Conservation (phyloP, 2,329 filamentous ascomycete species). For the Hypoxylon sp. region DNA sequence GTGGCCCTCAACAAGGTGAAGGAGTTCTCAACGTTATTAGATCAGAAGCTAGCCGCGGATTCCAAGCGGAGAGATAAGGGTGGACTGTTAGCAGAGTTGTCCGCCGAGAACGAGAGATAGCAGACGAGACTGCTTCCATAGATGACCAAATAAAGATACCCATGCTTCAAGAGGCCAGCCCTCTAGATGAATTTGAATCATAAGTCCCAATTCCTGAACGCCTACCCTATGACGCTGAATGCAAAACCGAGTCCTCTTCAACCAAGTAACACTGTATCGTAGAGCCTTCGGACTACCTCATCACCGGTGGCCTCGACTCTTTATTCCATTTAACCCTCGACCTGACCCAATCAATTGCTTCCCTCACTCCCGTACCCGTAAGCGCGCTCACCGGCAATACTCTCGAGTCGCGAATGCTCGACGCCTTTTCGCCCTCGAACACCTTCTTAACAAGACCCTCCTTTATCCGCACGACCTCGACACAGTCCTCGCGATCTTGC, state of each 20-base stretch:
- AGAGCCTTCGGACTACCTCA: constrained; percentile 71
- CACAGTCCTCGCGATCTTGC: constrained; percentile 96
- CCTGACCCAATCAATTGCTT: constrained; percentile 97
- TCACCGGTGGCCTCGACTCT: constrained; percentile 89
- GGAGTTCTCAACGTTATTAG: constrained; percentile 81
- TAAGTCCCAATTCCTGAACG: constrained; percentile 44
- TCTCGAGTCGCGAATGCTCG: constrained; percentile 87
- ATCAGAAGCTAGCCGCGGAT: constrained; percentile 82
- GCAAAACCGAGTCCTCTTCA: constrained; percentile 41
- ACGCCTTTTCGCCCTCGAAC: constrained; percentile 92
- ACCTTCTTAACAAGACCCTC: constrained; percentile 96
- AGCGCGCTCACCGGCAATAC: constrained; percentile 94
- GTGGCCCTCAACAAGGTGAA: constrained; percentile 84
- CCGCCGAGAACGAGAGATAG: constrained; percentile 88
- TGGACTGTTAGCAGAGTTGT: constrained; percentile 81
- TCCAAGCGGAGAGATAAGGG: constrained; percentile 82
- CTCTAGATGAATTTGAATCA: constrained; percentile 39
- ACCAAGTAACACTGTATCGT: constrained; percentile 33
- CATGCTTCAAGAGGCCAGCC: constrained; percentile 46
- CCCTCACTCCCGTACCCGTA: constrained; percentile 86
- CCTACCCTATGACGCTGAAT: constrained; percentile 51
- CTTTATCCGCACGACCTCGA: constrained; percentile 97
- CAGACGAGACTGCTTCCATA: constrained; percentile 43
- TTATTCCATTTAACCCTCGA: constrained; percentile 97
- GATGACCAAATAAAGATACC: constrained; percentile 56